These are phyloP conservation scores for Prunus fruticosa DNA, from an alignment of 306 rosid genomes.

Conservation along the genomic window DNA sequence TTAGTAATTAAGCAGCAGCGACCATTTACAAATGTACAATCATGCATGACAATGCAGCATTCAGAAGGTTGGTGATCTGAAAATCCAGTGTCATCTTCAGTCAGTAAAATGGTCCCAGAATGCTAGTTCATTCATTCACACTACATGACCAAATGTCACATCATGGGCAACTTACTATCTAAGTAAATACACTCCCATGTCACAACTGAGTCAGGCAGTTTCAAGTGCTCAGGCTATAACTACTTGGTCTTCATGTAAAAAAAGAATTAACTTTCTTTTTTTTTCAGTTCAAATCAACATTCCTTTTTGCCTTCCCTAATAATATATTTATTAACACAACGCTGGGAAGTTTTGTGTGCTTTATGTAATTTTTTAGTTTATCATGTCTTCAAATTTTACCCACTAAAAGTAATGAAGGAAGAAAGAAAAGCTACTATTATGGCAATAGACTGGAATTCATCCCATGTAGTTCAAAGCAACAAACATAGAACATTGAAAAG, in stretches of 20 bases:
- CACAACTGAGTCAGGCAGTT: background rate
- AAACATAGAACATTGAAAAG: background rate
- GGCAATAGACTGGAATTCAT: background rate
- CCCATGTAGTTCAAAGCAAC: background rate
- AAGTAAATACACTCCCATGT: background rate
- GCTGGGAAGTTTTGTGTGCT: background rate
- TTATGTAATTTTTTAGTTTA: background rate
- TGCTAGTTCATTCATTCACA: background rate
- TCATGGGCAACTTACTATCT: background rate
- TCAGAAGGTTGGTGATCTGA: background rate
- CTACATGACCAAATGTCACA: background rate
- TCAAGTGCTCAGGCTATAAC: background rate
- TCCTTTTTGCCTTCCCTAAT: background rate
- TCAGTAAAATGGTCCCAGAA: background rate
- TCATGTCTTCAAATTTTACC: background rate
- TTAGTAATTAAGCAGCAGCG: background rate
- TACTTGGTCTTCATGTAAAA: background rate
- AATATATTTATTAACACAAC: background rate
- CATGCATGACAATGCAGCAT: conserved; percentile 9
- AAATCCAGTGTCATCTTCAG: background rate
- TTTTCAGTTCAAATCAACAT: background rate
- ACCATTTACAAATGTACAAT: background rate
- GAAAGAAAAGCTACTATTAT: background rate
- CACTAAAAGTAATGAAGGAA: background rate
- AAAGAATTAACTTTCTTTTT: background rate